Base-by-base conservation (phyloP, 805 yeast genomes). In the Starmerella stigmatis region DNA sequence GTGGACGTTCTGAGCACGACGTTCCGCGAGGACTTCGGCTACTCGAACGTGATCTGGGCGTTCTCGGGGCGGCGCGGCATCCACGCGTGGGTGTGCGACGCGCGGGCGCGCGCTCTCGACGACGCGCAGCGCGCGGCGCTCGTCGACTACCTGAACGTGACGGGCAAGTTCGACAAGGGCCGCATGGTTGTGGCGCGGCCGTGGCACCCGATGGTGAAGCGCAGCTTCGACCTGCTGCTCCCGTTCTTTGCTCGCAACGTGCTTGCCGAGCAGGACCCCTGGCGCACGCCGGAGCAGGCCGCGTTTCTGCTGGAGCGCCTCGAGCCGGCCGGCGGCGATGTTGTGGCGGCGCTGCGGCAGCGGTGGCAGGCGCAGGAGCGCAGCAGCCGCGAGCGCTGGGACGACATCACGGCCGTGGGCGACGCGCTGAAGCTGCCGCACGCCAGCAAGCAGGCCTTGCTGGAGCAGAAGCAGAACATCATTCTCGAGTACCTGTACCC, bases 11-110 rank as follows among this genome's bases (percentile, higher is more conserved):
- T 92, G 48, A 84, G 82, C 49, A 59, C 62, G 1, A 81, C 94
- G 0, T 69, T 92, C 43, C 67, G 75, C 43, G 86, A 85, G 41
- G 97, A 89, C 63, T 92, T 92, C 64, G 97, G 96, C 1, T 88
- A 84, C 62, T 67, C 77, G 48, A 79, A 85, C 62, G 69, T 86
- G 59, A 69, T 92, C 41, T 92, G 97, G 97, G 95, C 89, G 4
- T 92, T 85, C 60, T 86, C 96, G 0, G 98, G 98, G 38, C 81
- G 98, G 70, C 83, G 98, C 74, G 98, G 98, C 63, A 94, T 94
- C 13, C 98, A 92, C 70, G 94, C 97, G 58, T 92, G 98, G 98
- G 73, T 92, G 20, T 83, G 94, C 63, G 98, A 92, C 60, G 64
- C 73, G 45, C 68, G 88, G 39, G 96, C 96, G 1, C 68, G 96